A percentile compares a stretch with the other conserved stretches of the same genome.
phyloP scores from a whole-genome alignment of 768 basidiomycete genomes.

The Lactarius quietus region DNA sequence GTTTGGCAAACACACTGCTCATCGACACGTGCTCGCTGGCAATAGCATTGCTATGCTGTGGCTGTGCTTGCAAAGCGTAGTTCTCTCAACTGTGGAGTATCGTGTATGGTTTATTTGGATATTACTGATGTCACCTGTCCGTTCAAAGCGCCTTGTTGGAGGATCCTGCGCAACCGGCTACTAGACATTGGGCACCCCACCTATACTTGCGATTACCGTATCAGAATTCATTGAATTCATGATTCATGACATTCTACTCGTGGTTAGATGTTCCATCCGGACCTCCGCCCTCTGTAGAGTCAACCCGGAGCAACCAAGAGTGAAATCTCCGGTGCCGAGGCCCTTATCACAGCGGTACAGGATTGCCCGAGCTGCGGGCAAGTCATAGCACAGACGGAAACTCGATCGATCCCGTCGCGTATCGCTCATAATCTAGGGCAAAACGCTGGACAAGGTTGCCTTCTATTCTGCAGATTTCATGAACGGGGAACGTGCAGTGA shows the following conservation, averaged over 20 bases:
- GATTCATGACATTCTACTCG: not conserved
- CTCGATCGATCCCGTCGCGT: not conserved
- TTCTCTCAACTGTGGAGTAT: not conserved
- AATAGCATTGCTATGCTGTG: not conserved
- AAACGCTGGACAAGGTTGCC: not conserved
- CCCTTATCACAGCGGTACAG: not conserved
- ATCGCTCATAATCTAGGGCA: not conserved
- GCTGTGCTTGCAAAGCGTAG: not conserved
- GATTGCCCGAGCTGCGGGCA: not conserved
- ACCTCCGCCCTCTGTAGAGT: not conserved
- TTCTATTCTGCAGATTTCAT: not conserved
- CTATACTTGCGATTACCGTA: not conserved
- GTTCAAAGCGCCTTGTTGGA: not conserved
- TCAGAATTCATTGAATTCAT: not conserved
- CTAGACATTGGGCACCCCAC: not conserved
- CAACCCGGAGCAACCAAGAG: conserved; percentile 1
- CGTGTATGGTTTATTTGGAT: not conserved
- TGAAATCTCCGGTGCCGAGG: not conserved
- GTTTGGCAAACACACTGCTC: not conserved
- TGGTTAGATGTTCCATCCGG: not conserved
- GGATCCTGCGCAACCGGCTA: not conserved
- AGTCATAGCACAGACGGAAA: not conserved
- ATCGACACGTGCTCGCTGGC: not conserved
- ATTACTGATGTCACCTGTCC: not conserved
- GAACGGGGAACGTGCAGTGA: not conserved